A percentile compares a stretch with the other conserved stretches of the same genome.
These are phyloP conservation scores for Areca catechu DNA, from an alignment of 176 grass and related monocot genomes.

Conservation along the genomic window DNA sequence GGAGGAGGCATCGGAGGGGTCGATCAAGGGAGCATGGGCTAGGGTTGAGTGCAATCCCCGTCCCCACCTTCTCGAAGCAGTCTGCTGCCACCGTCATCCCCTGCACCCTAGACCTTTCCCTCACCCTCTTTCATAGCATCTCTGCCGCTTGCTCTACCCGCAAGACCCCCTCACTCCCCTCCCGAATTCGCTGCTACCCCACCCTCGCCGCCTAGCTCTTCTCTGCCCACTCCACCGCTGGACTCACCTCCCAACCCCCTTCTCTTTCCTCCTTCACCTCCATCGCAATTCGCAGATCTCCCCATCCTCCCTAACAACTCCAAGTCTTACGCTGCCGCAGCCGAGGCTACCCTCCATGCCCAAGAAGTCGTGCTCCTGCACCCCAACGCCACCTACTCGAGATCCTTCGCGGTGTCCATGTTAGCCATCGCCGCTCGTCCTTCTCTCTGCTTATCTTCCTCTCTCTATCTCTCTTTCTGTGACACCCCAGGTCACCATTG, in stretches of 20 bases:
- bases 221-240: constrained; percentile 60
- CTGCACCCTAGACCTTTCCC: constrained; percentile 54
- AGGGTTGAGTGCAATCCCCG: no score
- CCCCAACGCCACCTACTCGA: constrained; percentile 34
- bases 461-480: no score
- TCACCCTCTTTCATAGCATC: constrained; percentile 49
- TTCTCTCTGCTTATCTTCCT: no score
- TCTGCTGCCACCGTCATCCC: constrained; percentile 46
- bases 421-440: no score
- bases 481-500: no score
- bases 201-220: constrained; percentile 75
- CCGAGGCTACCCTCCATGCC: constrained; percentile 42
- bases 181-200: constrained; percentile 60
- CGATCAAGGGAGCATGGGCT: no score
- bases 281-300: constrained; percentile 31
- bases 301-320: constrained; percentile 62
- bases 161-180: constrained; percentile 10
- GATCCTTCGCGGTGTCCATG: constrained; percentile 5
- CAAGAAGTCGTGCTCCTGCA: constrained; percentile 37
- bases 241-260: constrained; percentile 15
- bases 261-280: neutral
- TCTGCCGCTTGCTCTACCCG: constrained; percentile 27
- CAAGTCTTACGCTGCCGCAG: no score
- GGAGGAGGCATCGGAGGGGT: no score
- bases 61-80: constrained; percentile 96